Percentiles rank a stretch among this genome's conserved stretches.
Conservation (phyloP, 2,329 filamentous ascomycete species). For the Malbranchea cinnamomea region DNA sequence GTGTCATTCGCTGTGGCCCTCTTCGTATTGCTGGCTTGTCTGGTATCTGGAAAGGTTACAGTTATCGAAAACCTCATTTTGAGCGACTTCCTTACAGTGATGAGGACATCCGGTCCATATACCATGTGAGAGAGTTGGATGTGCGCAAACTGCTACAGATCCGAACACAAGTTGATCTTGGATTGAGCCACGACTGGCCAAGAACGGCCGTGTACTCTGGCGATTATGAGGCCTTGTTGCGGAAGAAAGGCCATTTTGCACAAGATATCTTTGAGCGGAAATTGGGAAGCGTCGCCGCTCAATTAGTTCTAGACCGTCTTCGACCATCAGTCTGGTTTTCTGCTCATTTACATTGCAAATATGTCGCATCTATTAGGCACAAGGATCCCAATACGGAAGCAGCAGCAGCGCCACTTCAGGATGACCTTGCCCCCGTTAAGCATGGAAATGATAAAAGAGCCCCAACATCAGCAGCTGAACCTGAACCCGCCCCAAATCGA, state of each 20-base stretch:
- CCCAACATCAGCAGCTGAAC: no score
- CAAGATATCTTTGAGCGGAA: conserved; percentile 59
- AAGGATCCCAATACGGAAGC: conserved; percentile 1
- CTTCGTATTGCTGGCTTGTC: conserved; percentile 79
- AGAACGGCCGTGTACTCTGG: conserved; percentile 67
- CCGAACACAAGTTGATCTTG: conserved; percentile 76
- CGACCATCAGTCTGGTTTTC: conserved; percentile 83
- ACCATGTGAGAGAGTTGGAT: conserved; percentile 81
- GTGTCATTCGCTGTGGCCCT: conserved; percentile 68
- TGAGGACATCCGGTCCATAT: conserved; percentile 66
- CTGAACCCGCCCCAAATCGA: neutral
- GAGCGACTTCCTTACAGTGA: conserved; percentile 74
- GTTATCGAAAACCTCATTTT: conserved; percentile 70
- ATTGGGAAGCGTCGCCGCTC: conserved; percentile 67
- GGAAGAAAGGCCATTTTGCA: conserved; percentile 58
- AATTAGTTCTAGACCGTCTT: conserved; percentile 64
- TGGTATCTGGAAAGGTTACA: conserved; percentile 86
- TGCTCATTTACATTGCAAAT: conserved; percentile 86
- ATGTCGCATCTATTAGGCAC: conserved; percentile 38
- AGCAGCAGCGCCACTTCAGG: neutral
- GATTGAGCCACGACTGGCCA: conserved; percentile 93
- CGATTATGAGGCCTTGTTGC: conserved; percentile 52
- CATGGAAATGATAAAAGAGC: no score
- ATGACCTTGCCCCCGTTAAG: neutral
- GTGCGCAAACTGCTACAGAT: conserved; percentile 77